Evolutionary conservation across 208 protist genomes (phyloP), one percentile per base, ranked within the genome.

Genomic region (Trypanosoma melophagium): DNA sequence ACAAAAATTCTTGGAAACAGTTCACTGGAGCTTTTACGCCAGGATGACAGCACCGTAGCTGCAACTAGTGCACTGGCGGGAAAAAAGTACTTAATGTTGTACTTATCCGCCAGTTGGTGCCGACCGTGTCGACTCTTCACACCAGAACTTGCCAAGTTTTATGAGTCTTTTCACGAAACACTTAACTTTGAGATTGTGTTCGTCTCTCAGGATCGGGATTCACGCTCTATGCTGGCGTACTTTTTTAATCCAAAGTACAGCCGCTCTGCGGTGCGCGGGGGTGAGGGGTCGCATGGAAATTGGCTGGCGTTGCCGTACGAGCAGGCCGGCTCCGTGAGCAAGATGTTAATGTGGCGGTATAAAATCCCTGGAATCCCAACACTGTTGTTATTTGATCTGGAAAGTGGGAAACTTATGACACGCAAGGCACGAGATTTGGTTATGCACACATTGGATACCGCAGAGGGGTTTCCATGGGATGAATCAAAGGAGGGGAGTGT

Each of bases 51-150:
- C 66, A 76, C 35, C 7, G 65, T 76, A 1, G 7, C 71, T 24
- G 68, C 71, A 4, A 24, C 66, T 14, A 65, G 63, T 7, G 81
- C 77, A 0, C 69, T 90, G 28, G 42, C 71, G 4, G 77, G 71
- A 12, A 87, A 88, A 40, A 64, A 63, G 52, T 86, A 87, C 55
- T 57, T 94, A 0, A 42, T 91, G 0, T 55, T 94, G 13, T 95
- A 93, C 78, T 94, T 97, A 68, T 80, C 79, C 17, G 89, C 92
- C 21, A 85, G 93, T 77, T 93, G 86, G 80, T 90, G 83, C 68
- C 86, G 83, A 12, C 84, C 87, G 12, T 95, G 92, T 68, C 80
- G 86, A 62, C 58, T 72, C 55, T 92, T 95, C 67, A 95, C 92
- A 0, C 92, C 87, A 21, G 31, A 80, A 60, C 78, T 97, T 2